A percentile compares a stretch with the other conserved stretches of the same genome.
Conservation (phyloP, 2,329 filamentous ascomycete species). For the Pseudonectria foliicola region DNA sequence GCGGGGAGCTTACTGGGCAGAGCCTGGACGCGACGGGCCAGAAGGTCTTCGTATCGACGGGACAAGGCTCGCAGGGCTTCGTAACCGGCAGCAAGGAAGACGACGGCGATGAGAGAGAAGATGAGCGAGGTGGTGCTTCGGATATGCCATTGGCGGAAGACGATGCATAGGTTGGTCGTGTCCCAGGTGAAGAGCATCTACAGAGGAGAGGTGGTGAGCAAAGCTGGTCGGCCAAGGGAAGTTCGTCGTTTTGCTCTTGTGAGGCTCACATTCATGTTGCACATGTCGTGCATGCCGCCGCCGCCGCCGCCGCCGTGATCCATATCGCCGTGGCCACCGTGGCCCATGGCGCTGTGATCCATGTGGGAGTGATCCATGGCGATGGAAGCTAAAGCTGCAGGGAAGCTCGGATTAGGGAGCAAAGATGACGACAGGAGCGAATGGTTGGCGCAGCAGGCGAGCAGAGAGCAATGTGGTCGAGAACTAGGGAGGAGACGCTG, state of each 20-base stretch:
- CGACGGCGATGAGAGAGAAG: constrained; percentile 74
- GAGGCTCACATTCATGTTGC: constrained; percentile 78
- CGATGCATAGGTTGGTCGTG: constrained; percentile 87
- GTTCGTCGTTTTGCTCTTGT: not conserved
- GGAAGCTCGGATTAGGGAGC: not conserved
- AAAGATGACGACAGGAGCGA: no score
- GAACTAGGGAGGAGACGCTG: not conserved
- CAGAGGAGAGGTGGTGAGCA: constrained; percentile 2
- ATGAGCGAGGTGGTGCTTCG: constrained; percentile 66
- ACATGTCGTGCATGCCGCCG: constrained; percentile 58
- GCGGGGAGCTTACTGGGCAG: constrained; percentile 43
- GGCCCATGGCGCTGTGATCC: constrained; percentile 37
- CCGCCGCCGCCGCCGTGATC: constrained; percentile 54
- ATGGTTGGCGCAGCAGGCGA: no score
- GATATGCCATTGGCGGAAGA: constrained; percentile 89
- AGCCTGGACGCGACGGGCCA: constrained; percentile 40
- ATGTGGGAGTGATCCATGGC: constrained; percentile 38
- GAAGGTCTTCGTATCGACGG: constrained; percentile 64
- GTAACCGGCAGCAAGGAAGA: constrained; percentile 83
- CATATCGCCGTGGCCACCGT: constrained; percentile 39
- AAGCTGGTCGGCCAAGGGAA: not conserved
- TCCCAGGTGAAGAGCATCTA: constrained; percentile 99
- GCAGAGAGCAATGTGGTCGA: not conserved
- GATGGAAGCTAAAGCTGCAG: not conserved
- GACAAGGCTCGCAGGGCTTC: constrained; percentile 76